Evolutionary conservation across 1,284 basidiomycete species (phyloP), one percentile per base, ranked within the genome.

Genomic region (Tilletia walkeri): DNA sequence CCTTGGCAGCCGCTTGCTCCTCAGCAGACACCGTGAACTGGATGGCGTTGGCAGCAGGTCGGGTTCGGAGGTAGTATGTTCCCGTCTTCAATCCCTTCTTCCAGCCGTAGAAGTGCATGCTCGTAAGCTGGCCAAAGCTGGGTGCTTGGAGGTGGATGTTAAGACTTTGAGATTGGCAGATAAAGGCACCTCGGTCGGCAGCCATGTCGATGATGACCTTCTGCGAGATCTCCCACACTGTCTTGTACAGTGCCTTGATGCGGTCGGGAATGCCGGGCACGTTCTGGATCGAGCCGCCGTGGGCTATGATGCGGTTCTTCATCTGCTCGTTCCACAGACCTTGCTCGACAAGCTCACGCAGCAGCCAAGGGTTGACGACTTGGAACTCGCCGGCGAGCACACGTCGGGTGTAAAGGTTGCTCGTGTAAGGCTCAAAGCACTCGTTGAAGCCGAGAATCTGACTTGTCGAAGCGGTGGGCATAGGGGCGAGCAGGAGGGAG

Each of bases 71-170:
- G 86, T 99, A 98, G 87, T 88, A 86, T 48, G 78, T 77, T 56
- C 82, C 96, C 0, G 96, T 99, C 90, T 99, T 99, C 82, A 99
- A 87, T 38, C 96, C 96, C 86, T 93, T 93, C 89, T 96, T 96
- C 96, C 95, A 99, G 34, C 95, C 96, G 85, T 99, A 98, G 86
- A 99, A 99, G 87, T 99, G 96, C 95, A 98, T 99, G 78, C 92
- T 79, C 20, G 80, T 80, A 70, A 99, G 87, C 85, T 99, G 96
- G 20, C 93, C 93, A 77, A 92, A 88, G 10, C 94, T 95, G 65
- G 96, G 96, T 68, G 92, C 88, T 81, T 93, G 89, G 61, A 99
- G 86, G 85, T 99, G 95, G 71, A 99, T 89, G 85, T 99, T 99
- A 83, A 99, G 85, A 67, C 86, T 87, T 82, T 88, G 88, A 70